Evolutionary conservation across 169 alveolate species (phyloP), one percentile per base, ranked within the genome.

Genomic region (Eimeria necatrix): DNA sequence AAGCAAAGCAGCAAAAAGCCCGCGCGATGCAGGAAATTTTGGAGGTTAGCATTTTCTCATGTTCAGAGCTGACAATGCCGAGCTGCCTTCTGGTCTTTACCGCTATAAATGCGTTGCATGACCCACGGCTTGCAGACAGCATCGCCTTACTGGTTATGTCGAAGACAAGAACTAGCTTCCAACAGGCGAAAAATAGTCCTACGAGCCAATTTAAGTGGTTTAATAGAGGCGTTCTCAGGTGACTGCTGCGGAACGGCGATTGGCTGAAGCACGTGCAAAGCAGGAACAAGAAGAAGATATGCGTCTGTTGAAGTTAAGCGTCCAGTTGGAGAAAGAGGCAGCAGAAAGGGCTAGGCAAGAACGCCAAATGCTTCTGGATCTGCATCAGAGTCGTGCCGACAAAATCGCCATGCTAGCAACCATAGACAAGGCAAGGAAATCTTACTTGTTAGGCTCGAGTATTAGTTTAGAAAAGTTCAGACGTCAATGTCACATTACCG

Each of bases 11-110:
- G 81, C 92, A 85, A 22, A 85, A 85, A 46, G 92, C 92, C 26
- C 92, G 92, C 10, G 92, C 92, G 10, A 85, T 85, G 92, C 92
- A 85, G 64, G 92, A 85, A 85, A 85, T 85, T 56, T 53, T 85
- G 76, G 92, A 85, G 80, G 92, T 85, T 26, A 46, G 80, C 60
- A 32, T 24, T 81, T 20, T 9, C 73, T 22, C 6, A 20, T 48
- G 68, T 12, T 81, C 32, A 56, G 14, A 22, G 59, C 16, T 81
- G 32, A 32, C 41, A 32, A 32, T 32, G 41, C 41, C 41, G 41
- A 32, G 41, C 41, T 32, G 41, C 41, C 41, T 32, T 32, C 41
- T 32, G 41, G 41, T 32, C 41, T 32, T 32, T 32, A 32, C 41
- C 41, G n/a, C n/a, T n/a, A n/a, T n/a, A n/a, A n/a, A n/a, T n/a